Evolutionary conservation across 139 green algal genomes (phyloP).

Genomic region (Limnomonas spitsbergensis): DNA sequence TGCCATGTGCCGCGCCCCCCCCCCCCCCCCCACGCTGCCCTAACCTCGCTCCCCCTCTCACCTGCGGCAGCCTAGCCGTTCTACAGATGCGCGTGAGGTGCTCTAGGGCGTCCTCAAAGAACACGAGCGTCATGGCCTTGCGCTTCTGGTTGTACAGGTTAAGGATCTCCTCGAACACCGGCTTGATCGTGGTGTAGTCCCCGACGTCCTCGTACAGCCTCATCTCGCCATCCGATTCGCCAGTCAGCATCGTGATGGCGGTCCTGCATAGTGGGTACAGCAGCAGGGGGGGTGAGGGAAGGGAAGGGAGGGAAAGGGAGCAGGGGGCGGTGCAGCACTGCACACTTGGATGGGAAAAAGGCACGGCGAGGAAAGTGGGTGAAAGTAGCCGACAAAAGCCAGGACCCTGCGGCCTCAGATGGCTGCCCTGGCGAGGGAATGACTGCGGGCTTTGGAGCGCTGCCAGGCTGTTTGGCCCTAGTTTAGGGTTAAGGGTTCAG

Average conservation of each 20-base stretch:
- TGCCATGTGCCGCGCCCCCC: too few species aligned
- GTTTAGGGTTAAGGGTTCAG: too few species aligned
- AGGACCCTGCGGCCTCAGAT: too few species aligned
- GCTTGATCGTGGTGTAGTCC: slow-evolving; percentile 63
- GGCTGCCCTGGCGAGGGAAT: too few species aligned
- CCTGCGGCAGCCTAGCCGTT: slow-evolving; percentile 65
- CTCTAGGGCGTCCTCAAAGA: slow-evolving; percentile 85
- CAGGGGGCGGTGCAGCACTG: neutral
- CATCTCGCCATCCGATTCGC: slow-evolving; percentile 31
- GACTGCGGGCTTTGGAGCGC: too few species aligned
- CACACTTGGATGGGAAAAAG: neutral
- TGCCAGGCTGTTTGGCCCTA: too few species aligned
- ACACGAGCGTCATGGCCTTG: slow-evolving; percentile 76
- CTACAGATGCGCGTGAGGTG: slow-evolving; percentile 76
- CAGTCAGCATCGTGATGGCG: slow-evolving; percentile 24
- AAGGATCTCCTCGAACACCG: slow-evolving; percentile 68
- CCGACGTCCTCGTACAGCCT: slow-evolving; percentile 75
- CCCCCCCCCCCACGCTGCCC: too few species aligned
- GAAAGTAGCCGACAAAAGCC: neutral
- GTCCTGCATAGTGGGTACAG: slow-evolving; percentile 24
- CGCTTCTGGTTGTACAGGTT: slow-evolving; percentile 65
- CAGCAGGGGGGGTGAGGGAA: too few species aligned
- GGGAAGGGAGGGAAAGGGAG: neutral
- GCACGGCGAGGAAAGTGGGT: neutral
- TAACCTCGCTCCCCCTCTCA: too few species aligned